Evolutionary conservation across 441 rosid species (phyloP), one percentile per base, ranked within the genome.

Genomic region (Populus trichocarpa): DNA sequence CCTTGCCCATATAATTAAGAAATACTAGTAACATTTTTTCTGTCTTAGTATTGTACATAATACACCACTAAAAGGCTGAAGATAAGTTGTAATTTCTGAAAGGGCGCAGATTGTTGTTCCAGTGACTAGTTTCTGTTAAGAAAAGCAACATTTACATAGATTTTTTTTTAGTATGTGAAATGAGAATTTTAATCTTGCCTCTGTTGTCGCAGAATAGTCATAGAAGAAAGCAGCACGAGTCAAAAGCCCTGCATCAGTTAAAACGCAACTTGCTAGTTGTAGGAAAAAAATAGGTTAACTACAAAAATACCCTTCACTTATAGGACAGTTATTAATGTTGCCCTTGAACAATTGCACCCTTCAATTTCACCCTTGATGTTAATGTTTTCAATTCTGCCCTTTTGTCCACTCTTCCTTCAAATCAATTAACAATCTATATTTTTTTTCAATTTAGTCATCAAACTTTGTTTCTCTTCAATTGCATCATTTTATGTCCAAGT

Each of bases 201-300:
- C 33, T 33, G 87, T 81, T 72, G 90, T 86, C 68, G 90, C 90
- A 70, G 88, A 87, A 53, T 85, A 76, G 76, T 87, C 91, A 30
- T 82, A 77, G 30, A 77, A 77, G 79, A 86, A 61, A 67, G 84
- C 80, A 67, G 84, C 80, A 16, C 68, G 78, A 8, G 14, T 70
- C 65, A 69, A 10, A 0, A 35, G 67, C 67, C 81, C 92, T 85
- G 85, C 80, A 81, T 69, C 32, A 53, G 67, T 75, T 42, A 20
- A 67, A 11, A n/a, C 61, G 16, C 13, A 5, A 65, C 67, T 33
- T 1, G 23, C 12, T 38, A 14, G 16, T 8, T 74, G 33, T 28
- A 20, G 50, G 14, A 9, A n/a, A 5, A 11, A 3, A 9, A 69
- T 30, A 20, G 42, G 13, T n/a, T 8, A 20, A 35, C 13, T 16